Conservation (phyloP, 73 alveolate species). For the Durusdinium trenchii region DNA sequence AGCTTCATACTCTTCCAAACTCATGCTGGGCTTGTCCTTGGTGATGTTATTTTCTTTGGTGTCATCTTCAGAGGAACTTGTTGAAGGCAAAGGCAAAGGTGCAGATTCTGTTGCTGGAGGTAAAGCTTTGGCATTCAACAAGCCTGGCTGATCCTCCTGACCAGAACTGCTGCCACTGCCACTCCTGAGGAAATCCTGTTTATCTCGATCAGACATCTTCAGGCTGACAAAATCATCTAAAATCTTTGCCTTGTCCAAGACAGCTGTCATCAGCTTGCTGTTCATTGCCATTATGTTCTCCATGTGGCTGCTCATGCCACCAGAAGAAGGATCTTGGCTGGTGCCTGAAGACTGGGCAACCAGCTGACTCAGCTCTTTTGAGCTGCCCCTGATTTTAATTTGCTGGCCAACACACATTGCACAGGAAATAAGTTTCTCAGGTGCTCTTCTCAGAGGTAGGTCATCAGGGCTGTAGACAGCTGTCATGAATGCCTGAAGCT, state of each 20-base stretch:
- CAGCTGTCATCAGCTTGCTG: background rate
- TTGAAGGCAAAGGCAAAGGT: slow-evolving; percentile 29
- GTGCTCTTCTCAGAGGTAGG: background rate
- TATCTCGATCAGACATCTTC: background rate
- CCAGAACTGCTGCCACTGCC: background rate
- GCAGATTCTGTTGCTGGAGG: background rate
- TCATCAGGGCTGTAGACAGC: slow-evolving; percentile 3
- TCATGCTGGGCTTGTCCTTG: background rate
- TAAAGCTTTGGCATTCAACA: background rate
- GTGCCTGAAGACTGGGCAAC: background rate
- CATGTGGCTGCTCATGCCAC: background rate
- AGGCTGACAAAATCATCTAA: background rate
- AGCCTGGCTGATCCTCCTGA: background rate
- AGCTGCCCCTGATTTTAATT: background rate
- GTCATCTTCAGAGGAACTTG: background rate
- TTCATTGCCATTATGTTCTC: background rate
- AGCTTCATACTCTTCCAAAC: background rate
- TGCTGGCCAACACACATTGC: background rate
- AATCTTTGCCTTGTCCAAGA: background rate
- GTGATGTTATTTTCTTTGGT: background rate
- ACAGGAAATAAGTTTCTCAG: background rate
- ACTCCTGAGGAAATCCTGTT: background rate
- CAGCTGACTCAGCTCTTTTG: background rate
- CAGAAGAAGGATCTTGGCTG: background rate
- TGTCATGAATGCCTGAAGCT: background rate